phyloP scores from a whole-genome alignment of 108 stramenopile species.

The Cyclotella cryptica region DNA sequence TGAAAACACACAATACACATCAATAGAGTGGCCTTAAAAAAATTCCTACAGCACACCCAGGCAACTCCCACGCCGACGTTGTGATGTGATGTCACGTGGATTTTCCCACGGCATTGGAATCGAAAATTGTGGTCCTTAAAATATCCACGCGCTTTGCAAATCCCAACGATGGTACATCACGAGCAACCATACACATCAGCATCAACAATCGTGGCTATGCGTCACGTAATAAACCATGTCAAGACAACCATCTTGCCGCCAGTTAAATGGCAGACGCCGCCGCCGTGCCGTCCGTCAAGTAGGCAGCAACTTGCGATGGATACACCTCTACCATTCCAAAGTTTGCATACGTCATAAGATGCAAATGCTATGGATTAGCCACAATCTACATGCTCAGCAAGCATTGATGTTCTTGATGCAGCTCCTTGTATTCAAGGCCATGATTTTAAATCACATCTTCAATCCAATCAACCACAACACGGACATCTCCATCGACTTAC shows the following conservation, averaged over 20 bases:
- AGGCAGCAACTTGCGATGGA: conserved; percentile 8
- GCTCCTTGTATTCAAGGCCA: neutral
- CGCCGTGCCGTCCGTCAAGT: neutral
- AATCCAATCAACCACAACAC: neutral
- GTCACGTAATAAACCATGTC: conserved; percentile 17
- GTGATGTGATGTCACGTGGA: too few species aligned
- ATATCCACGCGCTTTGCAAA: neutral
- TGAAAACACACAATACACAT: too few species aligned
- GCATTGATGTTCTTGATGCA: neutral
- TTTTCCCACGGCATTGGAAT: neutral
- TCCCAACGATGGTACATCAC: too few species aligned
- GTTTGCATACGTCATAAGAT: neutral
- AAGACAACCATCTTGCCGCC: neutral
- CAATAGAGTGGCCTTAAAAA: too few species aligned
- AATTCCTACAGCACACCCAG: too few species aligned
- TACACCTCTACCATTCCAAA: conserved; percentile 8
- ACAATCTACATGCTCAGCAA: neutral
- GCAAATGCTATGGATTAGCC: neutral
- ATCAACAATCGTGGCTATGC: too few species aligned
- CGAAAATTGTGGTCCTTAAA: too few species aligned
- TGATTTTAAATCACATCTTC: conserved; percentile 1
- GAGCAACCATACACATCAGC: too few species aligned
- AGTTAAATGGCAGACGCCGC: neutral
- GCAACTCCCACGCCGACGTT: neutral
- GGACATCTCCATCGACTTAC: neutral